Percentiles rank a stretch among this genome's conserved stretches.
Evolutionary conservation across 805 yeast species (phyloP).

Genomic region (Spathaspora girioi): DNA sequence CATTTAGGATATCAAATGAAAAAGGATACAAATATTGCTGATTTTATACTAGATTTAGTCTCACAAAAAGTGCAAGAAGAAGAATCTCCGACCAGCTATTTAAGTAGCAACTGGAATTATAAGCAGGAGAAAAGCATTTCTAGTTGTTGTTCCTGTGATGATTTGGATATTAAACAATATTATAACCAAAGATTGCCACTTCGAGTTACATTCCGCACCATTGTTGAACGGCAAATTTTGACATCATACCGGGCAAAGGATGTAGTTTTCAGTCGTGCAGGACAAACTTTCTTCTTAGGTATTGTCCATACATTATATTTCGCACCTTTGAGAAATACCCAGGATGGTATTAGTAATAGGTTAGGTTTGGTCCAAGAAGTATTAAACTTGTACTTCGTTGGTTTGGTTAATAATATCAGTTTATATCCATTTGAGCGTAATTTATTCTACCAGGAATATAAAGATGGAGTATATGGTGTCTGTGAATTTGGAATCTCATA

Average conservation of each 20-base stretch:
- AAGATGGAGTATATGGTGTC: constrained; percentile 67
- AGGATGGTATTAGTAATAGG: constrained; percentile 58
- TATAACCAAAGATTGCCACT: constrained; percentile 20
- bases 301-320: constrained; percentile 65
- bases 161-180: constrained; percentile 43
- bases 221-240: constrained; percentile 29
- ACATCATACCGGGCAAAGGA: constrained; percentile 42
- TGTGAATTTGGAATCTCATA: constrained; percentile 61
- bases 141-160: not conserved
- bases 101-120: constrained; percentile 23
- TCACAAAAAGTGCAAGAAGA: constrained; percentile 39
- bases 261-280: constrained; percentile 57
- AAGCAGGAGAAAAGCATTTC: not conserved
- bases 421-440: constrained; percentile 72
- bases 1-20: constrained; percentile 46
- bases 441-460: constrained; percentile 74
- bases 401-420: constrained; percentile 74
- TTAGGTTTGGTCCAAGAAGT: constrained; percentile 76
- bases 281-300: constrained; percentile 63
- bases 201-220: constrained; percentile 23
- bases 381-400: constrained; percentile 69
- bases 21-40: constrained; percentile 57
- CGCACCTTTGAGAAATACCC: constrained; percentile 34
- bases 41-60: constrained; percentile 65
- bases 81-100: constrained; percentile 8